These are phyloP conservation scores for Tetraselmis striata DNA, from an alignment of 139 green algal species.

Conservation along the genomic window DNA sequence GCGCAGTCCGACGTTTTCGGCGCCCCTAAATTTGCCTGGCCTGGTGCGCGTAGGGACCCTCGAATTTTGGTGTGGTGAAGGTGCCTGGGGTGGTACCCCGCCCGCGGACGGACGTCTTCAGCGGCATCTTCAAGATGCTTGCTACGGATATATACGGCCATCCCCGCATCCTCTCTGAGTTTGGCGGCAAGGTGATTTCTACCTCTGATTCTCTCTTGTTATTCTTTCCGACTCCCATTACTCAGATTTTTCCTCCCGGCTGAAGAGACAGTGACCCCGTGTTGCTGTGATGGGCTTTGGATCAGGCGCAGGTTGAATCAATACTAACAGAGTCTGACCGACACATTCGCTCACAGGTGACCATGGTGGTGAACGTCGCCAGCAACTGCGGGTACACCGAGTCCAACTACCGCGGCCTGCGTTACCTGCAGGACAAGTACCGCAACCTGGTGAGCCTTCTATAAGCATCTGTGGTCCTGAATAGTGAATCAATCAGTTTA, in stretches of 20 bases:
- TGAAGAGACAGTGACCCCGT: too few relatives aligned
- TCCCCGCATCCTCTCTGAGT: background rate
- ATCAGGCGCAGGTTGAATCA: too few relatives aligned
- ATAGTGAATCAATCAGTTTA: background rate
- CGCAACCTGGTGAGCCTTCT: background rate
- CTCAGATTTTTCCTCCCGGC: too few relatives aligned
- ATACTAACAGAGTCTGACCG: too few relatives aligned
- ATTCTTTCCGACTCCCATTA: too few relatives aligned
- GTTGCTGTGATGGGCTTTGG: too few relatives aligned
- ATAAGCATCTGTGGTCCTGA: background rate
- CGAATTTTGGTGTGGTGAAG: background rate
- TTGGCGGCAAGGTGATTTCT: background rate
- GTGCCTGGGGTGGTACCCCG: background rate
- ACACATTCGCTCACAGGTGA: slow-evolving; percentile 19
- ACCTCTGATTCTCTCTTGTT: too few relatives aligned
- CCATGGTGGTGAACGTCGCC: slow-evolving; percentile 36
- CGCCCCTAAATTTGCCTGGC: too few relatives aligned
- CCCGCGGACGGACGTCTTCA: background rate
- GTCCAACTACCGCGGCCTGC: slow-evolving; percentile 33
- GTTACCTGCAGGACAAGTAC: slow-evolving; percentile 30
- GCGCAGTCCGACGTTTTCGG: too few relatives aligned
- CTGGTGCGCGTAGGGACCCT: background rate
- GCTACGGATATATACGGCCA: background rate
- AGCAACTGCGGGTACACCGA: slow-evolving; percentile 41
- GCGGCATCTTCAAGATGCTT: background rate